phyloP scores from a whole-genome alignment of 202 grass and related monocot species.

The Carex arenaria region DNA sequence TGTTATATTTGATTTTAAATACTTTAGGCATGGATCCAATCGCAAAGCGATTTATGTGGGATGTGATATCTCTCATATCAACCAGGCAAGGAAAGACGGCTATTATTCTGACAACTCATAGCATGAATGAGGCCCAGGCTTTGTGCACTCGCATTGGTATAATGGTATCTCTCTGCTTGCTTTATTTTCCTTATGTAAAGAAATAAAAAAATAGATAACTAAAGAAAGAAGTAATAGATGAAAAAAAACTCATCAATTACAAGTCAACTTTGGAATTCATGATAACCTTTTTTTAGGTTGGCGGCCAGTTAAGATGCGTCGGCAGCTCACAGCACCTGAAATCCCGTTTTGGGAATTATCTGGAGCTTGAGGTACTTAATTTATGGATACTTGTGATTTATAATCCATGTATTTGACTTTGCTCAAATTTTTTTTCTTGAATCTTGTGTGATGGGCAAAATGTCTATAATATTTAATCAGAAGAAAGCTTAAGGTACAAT shows the following conservation, averaged over 20 bases:
- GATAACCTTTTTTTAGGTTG: constrained; percentile 23
- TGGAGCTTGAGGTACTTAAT: constrained; percentile 40
- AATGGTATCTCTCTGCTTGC: constrained; percentile 26
- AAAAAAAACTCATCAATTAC: background rate
- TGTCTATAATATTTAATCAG: background rate
- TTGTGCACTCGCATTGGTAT: constrained; percentile 45
- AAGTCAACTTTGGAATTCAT: background rate
- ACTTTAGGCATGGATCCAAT: constrained; percentile 44
- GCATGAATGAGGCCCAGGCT: constrained; percentile 55
- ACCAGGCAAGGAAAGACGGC: constrained; percentile 44
- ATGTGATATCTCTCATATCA: constrained; percentile 45
- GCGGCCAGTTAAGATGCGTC: constrained; percentile 35
- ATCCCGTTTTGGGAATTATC: constrained; percentile 47
- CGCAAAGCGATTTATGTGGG: constrained; percentile 53
- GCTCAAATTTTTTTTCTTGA: background rate
- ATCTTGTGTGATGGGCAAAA: background rate
- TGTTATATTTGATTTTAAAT: background rate
- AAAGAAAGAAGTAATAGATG: background rate
- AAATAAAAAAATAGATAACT: background rate
- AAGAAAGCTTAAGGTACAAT: background rate
- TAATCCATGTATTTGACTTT: background rate
- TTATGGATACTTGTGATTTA: background rate
- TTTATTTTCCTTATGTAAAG: background rate
- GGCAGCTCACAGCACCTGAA: constrained; percentile 47
- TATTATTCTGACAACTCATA: constrained; percentile 47